These are phyloP conservation scores for Fusarium sp. DNA, from an alignment of 2,329 filamentous ascomycete genomes.

Conservation along the genomic window DNA sequence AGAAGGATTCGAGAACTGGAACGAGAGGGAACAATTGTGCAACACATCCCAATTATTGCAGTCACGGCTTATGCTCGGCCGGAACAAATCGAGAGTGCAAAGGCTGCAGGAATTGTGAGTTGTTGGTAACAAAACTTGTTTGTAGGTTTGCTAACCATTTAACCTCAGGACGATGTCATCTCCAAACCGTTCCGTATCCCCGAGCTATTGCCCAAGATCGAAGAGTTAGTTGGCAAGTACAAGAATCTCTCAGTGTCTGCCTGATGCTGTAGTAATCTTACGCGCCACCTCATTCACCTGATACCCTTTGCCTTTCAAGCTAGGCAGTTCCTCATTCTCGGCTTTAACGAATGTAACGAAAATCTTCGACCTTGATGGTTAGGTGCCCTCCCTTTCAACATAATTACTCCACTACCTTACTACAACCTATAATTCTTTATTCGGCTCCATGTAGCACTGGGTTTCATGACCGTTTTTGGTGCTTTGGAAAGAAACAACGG, in stretches of 20 bases:
- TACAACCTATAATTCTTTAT: conserved; percentile 26
- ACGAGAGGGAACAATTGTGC: conserved; percentile 68
- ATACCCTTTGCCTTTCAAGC: neutral
- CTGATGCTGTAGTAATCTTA: conserved; percentile 12
- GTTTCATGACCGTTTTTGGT: conserved; percentile 33
- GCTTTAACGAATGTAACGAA: conserved; percentile 30
- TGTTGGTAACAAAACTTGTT: neutral
- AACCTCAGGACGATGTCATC: conserved; percentile 76
- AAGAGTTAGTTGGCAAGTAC: conserved; percentile 65
- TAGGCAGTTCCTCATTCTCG: conserved; percentile 1
- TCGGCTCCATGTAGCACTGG: conserved; percentile 32
- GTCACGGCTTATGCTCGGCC: conserved; percentile 84
- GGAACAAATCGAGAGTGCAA: conserved; percentile 79
- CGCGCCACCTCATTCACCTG: neutral
- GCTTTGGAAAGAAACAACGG: conserved; percentile 40
- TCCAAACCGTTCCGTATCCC: conserved; percentile 84
- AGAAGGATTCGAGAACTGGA: conserved; percentile 77
- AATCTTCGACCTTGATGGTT: conserved; percentile 21
- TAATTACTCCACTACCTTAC: conserved; percentile 30
- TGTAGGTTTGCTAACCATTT: conserved; percentile 12
- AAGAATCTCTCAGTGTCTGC: conserved; percentile 49
- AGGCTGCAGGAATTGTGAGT: conserved; percentile 79
- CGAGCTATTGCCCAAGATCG: conserved; percentile 77
- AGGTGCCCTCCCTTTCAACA: conserved; percentile 31
- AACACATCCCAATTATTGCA: conserved; percentile 82